Conservation (phyloP, 495 filamentous ascomycete genomes). For the Aspergillus panamensis region DNA sequence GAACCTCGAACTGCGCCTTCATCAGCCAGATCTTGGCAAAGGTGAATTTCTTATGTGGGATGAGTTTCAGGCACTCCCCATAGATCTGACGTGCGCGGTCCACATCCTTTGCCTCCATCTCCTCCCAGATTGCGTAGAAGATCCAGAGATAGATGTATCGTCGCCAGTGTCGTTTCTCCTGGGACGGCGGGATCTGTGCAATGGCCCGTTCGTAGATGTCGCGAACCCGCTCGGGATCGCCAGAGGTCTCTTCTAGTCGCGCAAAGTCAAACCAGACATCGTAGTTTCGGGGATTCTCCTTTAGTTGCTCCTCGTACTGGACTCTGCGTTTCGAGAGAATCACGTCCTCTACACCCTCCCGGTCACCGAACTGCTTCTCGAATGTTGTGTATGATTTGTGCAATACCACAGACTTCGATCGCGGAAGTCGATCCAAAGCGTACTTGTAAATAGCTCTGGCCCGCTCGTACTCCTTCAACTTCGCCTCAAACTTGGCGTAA, state of each 20-base stretch:
- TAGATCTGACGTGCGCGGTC: conserved; percentile 87
- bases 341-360: conserved; percentile 91
- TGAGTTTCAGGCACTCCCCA: conserved; percentile 76
- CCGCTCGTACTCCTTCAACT: conserved; percentile 91
- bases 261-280: conserved; percentile 97
- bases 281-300: conserved; percentile 91
- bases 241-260: conserved; percentile 78
- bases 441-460: conserved; percentile 97
- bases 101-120: conserved; percentile 74
- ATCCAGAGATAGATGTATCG: conserved; percentile 97
- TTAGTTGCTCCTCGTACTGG: conserved; percentile 91
- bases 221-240: conserved; percentile 74
- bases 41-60: conserved; percentile 96
- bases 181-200: conserved; percentile 89
- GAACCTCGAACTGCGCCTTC: conserved; percentile 89
- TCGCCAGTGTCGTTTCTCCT: conserved; percentile 96
- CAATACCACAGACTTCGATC: conserved; percentile 77
- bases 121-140: conserved; percentile 95
- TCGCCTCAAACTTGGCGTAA: conserved; percentile 89
- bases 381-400: conserved; percentile 96
- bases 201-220: conserved; percentile 96
- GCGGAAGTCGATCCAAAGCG: conserved; percentile 84
- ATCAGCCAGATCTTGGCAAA: conserved; percentile 96
- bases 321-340: conserved; percentile 89
- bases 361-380: conserved; percentile 96